Conservation (phyloP, 345 rosid species). For the Murraya paniculata region DNA sequence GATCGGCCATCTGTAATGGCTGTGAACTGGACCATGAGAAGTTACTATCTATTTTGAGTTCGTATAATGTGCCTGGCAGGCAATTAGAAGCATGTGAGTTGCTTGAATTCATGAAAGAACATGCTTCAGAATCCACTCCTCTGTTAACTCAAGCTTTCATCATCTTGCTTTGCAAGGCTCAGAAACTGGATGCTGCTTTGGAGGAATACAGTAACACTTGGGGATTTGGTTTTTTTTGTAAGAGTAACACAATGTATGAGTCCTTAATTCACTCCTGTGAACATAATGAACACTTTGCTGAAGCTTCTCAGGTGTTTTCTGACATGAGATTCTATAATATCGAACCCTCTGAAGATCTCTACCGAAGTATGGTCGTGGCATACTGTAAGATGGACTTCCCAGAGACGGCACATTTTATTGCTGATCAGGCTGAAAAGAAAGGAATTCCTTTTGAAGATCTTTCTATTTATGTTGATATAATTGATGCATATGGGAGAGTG, state of each 20-base stretch:
- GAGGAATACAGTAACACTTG: slow-evolving; percentile 52
- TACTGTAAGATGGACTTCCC: slow-evolving; percentile 83
- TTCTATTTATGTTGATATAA: slow-evolving; percentile 50
- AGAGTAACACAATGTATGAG: slow-evolving; percentile 62
- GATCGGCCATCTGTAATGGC: slow-evolving; percentile 50
- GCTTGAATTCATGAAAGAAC: slow-evolving; percentile 70
- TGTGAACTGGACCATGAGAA: slow-evolving; percentile 53
- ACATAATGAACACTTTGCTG: slow-evolving; percentile 51
- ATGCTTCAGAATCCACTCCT: slow-evolving; percentile 39
- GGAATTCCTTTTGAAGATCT: slow-evolving; percentile 48
- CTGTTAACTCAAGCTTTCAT: slow-evolving; percentile 67
- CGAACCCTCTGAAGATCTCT: slow-evolving; percentile 53
- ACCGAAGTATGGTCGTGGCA: slow-evolving; percentile 47
- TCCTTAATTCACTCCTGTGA: slow-evolving; percentile 68
- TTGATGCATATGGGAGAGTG: slow-evolving; percentile 68
- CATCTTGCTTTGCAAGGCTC: slow-evolving; percentile 69
- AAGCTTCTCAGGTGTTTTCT: slow-evolving; percentile 83
- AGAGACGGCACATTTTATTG: slow-evolving; percentile 73
- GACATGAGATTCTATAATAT: slow-evolving; percentile 72
- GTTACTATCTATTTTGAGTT: slow-evolving; percentile 66
- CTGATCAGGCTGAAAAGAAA: slow-evolving; percentile 50
- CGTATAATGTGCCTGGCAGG: slow-evolving; percentile 75
- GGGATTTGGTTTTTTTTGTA: slow-evolving; percentile 39
- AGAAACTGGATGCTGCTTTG: slow-evolving; percentile 60
- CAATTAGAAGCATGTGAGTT: slow-evolving; percentile 72